Evolutionary conservation across 2,329 filamentous ascomycete genomes (phyloP), one percentile per base, ranked within the genome.

Genomic region (Hirsutella minnesotensis): DNA sequence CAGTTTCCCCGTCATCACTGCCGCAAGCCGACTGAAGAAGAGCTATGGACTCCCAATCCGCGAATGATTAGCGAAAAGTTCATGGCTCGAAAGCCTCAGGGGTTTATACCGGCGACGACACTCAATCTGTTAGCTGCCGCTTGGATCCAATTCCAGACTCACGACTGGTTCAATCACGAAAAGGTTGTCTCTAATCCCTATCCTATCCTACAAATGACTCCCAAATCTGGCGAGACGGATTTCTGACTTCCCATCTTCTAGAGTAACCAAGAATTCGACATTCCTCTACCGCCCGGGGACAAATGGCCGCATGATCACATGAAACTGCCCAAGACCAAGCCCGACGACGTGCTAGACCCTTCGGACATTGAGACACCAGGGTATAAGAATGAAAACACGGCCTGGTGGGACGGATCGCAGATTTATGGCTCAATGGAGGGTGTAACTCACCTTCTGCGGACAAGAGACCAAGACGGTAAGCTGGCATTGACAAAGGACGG

Each of bases 71-170:
- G 39, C 21, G 31, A 41, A 9, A 41, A 7, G 19, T 41, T 41
- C 21, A 41, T 41, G 39, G 33, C 33, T 15, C 9, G 39, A 5
- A 7, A 31, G 9, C 12, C 21, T 9, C 33, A 27, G 31, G 39
- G 39, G 20, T 41, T 41, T 16, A 29, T 41, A 5, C 39, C 39
- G 15, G 39, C 39, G 2, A 36, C 31, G 4, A 36, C 31, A 1
- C 31, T 41, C 2, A 41, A 41, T 13, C n/a, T 41, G 31, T 31
- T 41, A 4, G 39, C 39, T 5, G 39, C 39, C 4, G 30, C 21
- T 5, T 41, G 39, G 39, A 41, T 41, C 21, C 39, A 41, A n/a
- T 41, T 41, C 5, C 39, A 41, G 31, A 41, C 39, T 5, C 39
- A 41, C n/a, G 39, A 41, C 21, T 41, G 39, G 39, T 27, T 41